phyloP scores from a whole-genome alignment of 495 filamentous ascomycete species.

The Pyronema domesticum region DNA sequence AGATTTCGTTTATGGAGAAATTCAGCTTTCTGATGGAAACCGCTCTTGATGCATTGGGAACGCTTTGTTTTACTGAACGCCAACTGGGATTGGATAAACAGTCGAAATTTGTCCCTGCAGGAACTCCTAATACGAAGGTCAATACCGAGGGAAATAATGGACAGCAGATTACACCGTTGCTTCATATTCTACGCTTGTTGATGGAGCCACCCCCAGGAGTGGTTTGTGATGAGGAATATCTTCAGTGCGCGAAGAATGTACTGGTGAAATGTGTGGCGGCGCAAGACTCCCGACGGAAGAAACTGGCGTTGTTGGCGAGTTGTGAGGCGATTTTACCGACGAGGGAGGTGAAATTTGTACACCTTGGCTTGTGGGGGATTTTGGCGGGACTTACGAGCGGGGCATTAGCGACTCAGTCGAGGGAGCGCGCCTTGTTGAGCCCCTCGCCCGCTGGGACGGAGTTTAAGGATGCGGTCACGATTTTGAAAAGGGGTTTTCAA shows the following conservation, averaged over 20 bases:
- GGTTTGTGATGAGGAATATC: slow-evolving; percentile 28
- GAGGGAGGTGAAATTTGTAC: slow-evolving; percentile 8
- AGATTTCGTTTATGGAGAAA: slow-evolving; percentile 39
- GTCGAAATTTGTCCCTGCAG: slow-evolving; percentile 27
- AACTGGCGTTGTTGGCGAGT: slow-evolving; percentile 14
- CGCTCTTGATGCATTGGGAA: slow-evolving; percentile 47
- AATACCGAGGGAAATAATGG: slow-evolving; percentile 27
- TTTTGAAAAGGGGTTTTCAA: slow-evolving; percentile 45
- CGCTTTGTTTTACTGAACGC: slow-evolving; percentile 64
- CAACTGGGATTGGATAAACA: slow-evolving; percentile 34
- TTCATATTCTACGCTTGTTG: slow-evolving; percentile 34
- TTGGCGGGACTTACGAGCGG: slow-evolving; percentile 25
- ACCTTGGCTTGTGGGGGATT: slow-evolving; percentile 26
- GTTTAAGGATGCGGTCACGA: slow-evolving; percentile 49
- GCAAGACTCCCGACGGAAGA: slow-evolving; percentile 28
- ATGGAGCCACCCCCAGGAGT: slow-evolving; percentile 29
- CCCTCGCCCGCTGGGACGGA: slow-evolving; percentile 32
- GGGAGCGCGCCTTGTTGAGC: slow-evolving; percentile 9
- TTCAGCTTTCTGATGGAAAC: slow-evolving; percentile 42
- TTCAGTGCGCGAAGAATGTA: slow-evolving; percentile 27
- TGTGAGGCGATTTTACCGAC: slow-evolving; percentile 17
- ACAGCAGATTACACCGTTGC: slow-evolving; percentile 29
- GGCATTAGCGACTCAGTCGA: slow-evolving; percentile 20
- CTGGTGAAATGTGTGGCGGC: slow-evolving; percentile 33
- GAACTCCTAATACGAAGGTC: slow-evolving; percentile 36